Base-by-base conservation (phyloP, 805 yeast genomes). In the Candida orba region DNA sequence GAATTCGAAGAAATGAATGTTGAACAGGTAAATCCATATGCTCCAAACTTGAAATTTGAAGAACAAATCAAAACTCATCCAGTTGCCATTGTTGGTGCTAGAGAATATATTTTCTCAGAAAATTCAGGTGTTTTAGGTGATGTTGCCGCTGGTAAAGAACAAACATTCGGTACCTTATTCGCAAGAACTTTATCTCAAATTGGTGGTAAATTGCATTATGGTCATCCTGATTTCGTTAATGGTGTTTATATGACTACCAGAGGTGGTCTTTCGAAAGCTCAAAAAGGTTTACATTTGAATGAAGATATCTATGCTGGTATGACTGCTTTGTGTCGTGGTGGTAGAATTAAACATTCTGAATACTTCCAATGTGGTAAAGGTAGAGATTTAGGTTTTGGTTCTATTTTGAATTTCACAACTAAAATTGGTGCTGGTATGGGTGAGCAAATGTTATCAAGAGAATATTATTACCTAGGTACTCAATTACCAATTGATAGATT, bases 391-490 rank as follows among this genome's bases (percentile, higher is more conserved):
- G 95, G 95, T 60, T 84, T 84, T 65, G 89, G 89, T 47, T 83
- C 93, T 6, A 84, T 84, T 67, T 72, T 84, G 72, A 84, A 84
- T 66, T 84, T 84, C 74, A 84, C 89, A 20, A 84, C 90, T 35
- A 84, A 84, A 67, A 84, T 84, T 74, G 95, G 95, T 66, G 90
- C 93, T 53, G 95, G 95, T 67, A 84, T 84, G 95, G 93, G 93
- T 64, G 95, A 84, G 66, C 95, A 84, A 64, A 81, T 84, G 81
- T 68, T 84, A 48, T 83, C 90, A 24, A 75, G 95, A 67, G 95
- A 84, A 63, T 84, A 84, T 62, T 84, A 80, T 65, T 83, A 84
- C 64, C 64, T 84, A 63, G 88, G 91, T 58, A 81, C 91, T 33
- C 89, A 81, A 59, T 68, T 84, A 50, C 93, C 91, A 36, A 65